Evolutionary conservation across 768 basidiomycete genomes (phyloP), one percentile per base, ranked within the genome.

Genomic region (Lepiota venenata): DNA sequence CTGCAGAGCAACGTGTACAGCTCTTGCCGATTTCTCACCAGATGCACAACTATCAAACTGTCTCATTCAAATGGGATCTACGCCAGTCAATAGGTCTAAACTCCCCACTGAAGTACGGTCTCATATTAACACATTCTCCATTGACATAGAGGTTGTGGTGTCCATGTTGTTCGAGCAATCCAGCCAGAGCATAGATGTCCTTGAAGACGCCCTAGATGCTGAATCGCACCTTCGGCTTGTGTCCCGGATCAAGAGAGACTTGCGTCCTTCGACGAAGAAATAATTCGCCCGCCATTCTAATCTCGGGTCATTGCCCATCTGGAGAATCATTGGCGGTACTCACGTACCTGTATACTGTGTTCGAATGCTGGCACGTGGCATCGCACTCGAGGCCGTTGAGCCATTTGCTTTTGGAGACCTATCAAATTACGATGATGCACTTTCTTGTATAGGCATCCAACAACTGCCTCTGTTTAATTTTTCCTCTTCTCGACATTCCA

Each of bases 31-130:
- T 46, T 46, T 51, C 16, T 42, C 49, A 0, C 50, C 57, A 11
- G 54, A 61, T 2, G 43, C 44, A 6, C 62, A 57, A 56, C 22
- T 66, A 22, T 74, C 75, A 12, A 66, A 74, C 16, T 72, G 71
- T 58, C 5, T 64, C 62, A 2, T 55, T 48, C 21, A 58, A 47
- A 29, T 45, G 37, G 49, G 59, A 35, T 43, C 45, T 50, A 44
- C 42, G 45, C 8, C 54, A 38, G 16, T 56, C 56, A 41, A 61
- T 61, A 47, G 58, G 62, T 16, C 41, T 51, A 18, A 58, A 58
- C 14, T 58, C 36, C 52, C 35, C 44, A 21, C 50, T 29, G 61
- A 58, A 7, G 52, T 63, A 15, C 49, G 41, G 36, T 57, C 45
- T 18, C 36, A 25, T 11, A 36, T 54, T 12, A 18, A 18, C 5